Base-by-base conservation (phyloP, 179 eudicot species). In the Corrigiola litoralis region DNA sequence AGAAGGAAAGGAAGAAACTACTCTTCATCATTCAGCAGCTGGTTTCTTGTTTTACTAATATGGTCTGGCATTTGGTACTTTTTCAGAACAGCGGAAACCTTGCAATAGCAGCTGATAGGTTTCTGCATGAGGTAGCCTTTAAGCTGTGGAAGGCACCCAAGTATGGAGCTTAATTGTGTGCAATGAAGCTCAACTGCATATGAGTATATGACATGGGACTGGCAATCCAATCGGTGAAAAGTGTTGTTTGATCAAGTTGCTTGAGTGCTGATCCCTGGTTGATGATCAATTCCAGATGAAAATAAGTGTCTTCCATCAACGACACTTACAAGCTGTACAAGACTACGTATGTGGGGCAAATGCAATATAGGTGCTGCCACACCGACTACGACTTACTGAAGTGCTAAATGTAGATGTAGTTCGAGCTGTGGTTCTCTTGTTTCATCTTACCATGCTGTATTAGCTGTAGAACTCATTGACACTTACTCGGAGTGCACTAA, bases 71-170 rank as follows among this genome's bases (percentile, higher is more conserved):
- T 14, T 55, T 63, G n/a, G 32, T 2, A 9, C 2, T 21, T n/a
- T 54, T 66, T 80, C 92, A 94, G 99, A 68, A 69, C 55, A 67
- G 94, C 42, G 94, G 88, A 65, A 84, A 85, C 78, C 97, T 90
- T 49, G 90, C 83, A 18, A 86, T 88, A 70, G 91, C 99, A 14
- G 96, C 96, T 3, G 99, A 90, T 61, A 86, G 97, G 59, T 88
- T 94, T 66, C 59, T 94, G 32, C 81, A 90, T 37, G 99, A 94
- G 81, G 79, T 90, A 27, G 96, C 99, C 24, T 94, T 94, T 62
- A 94, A 94, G 83, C 80, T 94, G 40, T 90, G 99, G 97, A 94
- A 94, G 84, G 94, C 97, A 67, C 97, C 99, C 33, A 94, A 94
- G 67, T 94, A 94, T 74, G 99, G 99, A 67, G 99, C 99, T 46